phyloP scores from a whole-genome alignment of 805 yeast species.

The Candida incommunis region DNA sequence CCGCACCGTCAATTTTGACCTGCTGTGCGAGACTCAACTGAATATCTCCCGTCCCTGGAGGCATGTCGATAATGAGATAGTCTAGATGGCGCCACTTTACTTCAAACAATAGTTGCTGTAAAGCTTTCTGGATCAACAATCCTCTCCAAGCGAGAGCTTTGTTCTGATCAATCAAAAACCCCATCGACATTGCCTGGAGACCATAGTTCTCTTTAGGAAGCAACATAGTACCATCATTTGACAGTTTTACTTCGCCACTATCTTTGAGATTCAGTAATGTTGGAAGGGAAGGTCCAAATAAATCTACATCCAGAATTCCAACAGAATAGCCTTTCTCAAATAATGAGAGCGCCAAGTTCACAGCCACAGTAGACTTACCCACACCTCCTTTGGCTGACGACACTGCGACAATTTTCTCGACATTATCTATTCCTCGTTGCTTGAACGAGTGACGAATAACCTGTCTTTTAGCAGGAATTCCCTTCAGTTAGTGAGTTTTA shows the following conservation, averaged over 20 bases:
- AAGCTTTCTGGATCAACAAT: conserved; percentile 71
- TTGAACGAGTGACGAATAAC: conserved; percentile 28
- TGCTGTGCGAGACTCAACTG: conserved; percentile 75
- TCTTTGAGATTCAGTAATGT: conserved; percentile 41
- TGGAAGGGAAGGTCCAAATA: conserved; percentile 79
- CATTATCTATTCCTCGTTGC: conserved; percentile 40
- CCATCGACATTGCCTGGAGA: conserved; percentile 79
- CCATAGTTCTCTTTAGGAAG: conserved; percentile 64
- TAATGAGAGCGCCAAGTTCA: conserved; percentile 53
- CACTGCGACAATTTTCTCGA: conserved; percentile 46
- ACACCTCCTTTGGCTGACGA: conserved; percentile 75
- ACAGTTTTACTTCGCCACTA: conserved; percentile 50
- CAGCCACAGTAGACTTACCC: conserved; percentile 60
- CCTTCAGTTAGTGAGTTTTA: background rate
- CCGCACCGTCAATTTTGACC: conserved; percentile 61
- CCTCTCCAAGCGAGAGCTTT: conserved; percentile 77
- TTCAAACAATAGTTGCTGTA: conserved; percentile 71
- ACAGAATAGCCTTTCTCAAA: conserved; percentile 37
- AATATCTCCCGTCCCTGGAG: conserved; percentile 86
- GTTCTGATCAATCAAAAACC: conserved; percentile 52
- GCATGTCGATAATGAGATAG: conserved; percentile 65
- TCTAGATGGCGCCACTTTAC: conserved; percentile 63
- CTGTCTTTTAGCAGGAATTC: conserved; percentile 31
- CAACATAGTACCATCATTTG: conserved; percentile 33
- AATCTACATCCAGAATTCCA: conserved; percentile 67